Evolutionary conservation across 2,329 filamentous ascomycete genomes (phyloP).

Genomic region (Pseudofabraea citricarpa): DNA sequence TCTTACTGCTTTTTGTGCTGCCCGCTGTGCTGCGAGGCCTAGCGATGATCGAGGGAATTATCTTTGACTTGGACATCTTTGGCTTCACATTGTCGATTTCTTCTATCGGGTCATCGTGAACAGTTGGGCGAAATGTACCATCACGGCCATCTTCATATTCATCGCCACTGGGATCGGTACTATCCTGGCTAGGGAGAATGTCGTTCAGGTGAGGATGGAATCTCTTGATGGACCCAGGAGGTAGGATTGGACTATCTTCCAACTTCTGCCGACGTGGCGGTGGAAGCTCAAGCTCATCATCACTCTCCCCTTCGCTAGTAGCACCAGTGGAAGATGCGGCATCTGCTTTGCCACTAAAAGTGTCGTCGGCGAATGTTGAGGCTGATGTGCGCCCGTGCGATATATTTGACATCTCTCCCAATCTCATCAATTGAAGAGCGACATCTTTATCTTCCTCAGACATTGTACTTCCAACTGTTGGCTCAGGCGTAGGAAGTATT

Average conservation of each 20-base stretch:
- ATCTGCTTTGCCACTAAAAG: slow-evolving; percentile 85
- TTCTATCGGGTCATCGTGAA: slow-evolving; percentile 19
- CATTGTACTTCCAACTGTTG: slow-evolving; percentile 94
- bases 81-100: slow-evolving; percentile 19
- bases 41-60: slow-evolving; percentile 24
- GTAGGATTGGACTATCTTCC: slow-evolving; percentile 47
- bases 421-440: slow-evolving; percentile 90
- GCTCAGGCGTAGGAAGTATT: slow-evolving; percentile 87
- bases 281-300: slow-evolving; percentile 59
- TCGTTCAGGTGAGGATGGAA: slow-evolving; percentile 45
- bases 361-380: slow-evolving; percentile 81
- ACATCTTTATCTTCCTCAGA: slow-evolving; percentile 94
- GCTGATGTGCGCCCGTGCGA: slow-evolving; percentile 90
- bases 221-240: slow-evolving; percentile 37
- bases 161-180: slow-evolving; percentile 56
- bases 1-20: slow-evolving; percentile 39
- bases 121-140: slow-evolving; percentile 26
- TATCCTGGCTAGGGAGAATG: slow-evolving; percentile 50
- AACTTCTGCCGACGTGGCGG: slow-evolving; percentile 53
- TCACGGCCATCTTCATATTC: slow-evolving; percentile 43
- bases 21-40: slow-evolving; percentile 35
- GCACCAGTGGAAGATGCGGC: slow-evolving; percentile 79
- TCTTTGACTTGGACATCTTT: slow-evolving; percentile 37
- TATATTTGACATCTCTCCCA: slow-evolving; percentile 90
- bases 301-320: slow-evolving; percentile 72